A percentile compares a stretch with the other conserved stretches of the same genome.
Evolutionary conservation across 164 flowering plant genomes (phyloP).

Genomic region (Warburgia ugandensis): DNA sequence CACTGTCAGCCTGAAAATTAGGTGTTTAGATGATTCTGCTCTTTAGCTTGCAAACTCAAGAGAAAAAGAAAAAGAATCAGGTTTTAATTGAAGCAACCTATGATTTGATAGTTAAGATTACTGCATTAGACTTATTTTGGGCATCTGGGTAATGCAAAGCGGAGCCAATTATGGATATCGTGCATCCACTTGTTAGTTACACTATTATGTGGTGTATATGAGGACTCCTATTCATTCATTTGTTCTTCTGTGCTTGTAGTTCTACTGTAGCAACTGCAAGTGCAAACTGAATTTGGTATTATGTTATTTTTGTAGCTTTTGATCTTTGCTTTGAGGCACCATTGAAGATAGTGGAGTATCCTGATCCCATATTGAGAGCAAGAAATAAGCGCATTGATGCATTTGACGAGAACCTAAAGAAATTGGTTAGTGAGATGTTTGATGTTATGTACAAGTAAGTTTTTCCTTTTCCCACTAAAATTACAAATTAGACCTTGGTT

Average conservation of each 20-base stretch:
- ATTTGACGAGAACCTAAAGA: conserved; percentile 78
- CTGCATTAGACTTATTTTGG: no score
- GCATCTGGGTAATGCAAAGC: no score
- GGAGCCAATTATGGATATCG: no score
- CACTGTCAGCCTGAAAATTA: no score
- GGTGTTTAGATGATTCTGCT: no score
- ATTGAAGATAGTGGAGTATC: conserved; percentile 76
- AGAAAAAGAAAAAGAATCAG: no score
- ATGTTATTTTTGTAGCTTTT: conserved; percentile 35
- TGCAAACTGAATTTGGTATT: neutral
- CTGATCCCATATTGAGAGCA: conserved; percentile 71
- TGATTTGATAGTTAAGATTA: no score
- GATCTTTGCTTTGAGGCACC: conserved; percentile 68
- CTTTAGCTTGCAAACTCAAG: no score
- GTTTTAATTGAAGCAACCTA: no score
- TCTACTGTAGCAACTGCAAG: neutral
- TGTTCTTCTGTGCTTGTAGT: neutral
- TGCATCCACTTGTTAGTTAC: no score
- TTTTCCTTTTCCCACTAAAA: no score
- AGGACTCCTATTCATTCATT: neutral
- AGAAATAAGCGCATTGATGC: conserved; percentile 59
- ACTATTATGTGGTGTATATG: neutral
- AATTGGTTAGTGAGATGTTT: conserved; percentile 79
- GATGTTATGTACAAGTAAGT: conserved; percentile 94
- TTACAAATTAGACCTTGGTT: no score